Base-by-base conservation (phyloP, 208 protist species). In the Herpetomonas tarakana region DNA sequence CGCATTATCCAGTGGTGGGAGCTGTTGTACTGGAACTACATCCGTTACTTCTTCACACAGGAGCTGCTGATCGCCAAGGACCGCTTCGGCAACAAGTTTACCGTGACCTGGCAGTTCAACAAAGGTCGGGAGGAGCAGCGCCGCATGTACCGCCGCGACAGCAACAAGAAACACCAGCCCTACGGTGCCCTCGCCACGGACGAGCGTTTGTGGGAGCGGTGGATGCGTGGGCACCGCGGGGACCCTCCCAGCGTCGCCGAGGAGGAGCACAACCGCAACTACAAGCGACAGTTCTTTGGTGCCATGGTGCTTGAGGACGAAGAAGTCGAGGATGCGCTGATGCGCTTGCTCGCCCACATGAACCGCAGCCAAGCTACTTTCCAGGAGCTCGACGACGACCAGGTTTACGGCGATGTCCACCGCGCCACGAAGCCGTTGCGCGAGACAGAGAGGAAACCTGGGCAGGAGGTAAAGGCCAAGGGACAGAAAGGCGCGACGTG, bases 51-150 rank as follows among this genome's bases (percentile, higher is more conserved):
- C 52, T 95, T 95, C 65, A 95, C 89, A 22, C 86, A 92, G 62
- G 89, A 95, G 57, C 61, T 84, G 6, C 86, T 95, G 54, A 91
- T 95, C 49, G 89, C 83, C 11, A 95, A 95, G 67, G 89, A 95
- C 54, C 85, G 89, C 58, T 95, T 88, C 59, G 89, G 89, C 21
- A 95, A 95, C 66, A 91, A 90, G 68, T 92, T 95, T 39, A 91
- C 83, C 21, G 83, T 92, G 27, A 93, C 85, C 28, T 95, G 89
- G 86, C 80, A 91, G 58, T 89, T 85, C 38, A 62, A 83, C 18
- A 91, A 92, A 29, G 76, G 76, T 3, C 83, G 89, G 16, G 83
- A 91, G 79, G 89, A 95, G 76, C 83, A 90, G 71, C 89, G 89
- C 3, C 71, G 79, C 25, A 92, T 91, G 83, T 95, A 93, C 58